Evolutionary conservation across 2,329 filamentous ascomycete genomes (phyloP).

Genomic region (Furcasterigmium sp.): DNA sequence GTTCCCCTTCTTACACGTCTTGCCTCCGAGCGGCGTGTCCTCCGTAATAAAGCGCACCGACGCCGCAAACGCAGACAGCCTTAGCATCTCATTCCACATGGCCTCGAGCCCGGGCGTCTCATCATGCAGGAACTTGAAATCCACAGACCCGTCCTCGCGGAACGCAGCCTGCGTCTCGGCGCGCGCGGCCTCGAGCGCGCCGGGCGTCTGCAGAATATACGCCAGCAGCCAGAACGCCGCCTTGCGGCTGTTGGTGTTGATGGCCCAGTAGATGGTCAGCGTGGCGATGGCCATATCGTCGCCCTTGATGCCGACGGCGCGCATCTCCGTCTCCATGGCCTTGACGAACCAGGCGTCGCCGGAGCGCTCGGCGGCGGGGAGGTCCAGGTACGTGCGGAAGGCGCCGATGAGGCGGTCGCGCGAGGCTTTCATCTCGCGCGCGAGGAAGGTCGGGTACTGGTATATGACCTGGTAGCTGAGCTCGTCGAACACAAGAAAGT

Average conservation of each 20-base stretch:
- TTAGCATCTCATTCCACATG: too few species aligned
- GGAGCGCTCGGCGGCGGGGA: constrained; percentile 6
- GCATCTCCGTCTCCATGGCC: constrained; percentile 14
- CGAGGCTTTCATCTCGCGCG: constrained; percentile 11
- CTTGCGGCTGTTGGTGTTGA: constrained; percentile 22
- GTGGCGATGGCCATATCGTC: constrained; percentile 11
- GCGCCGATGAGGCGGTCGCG: constrained; percentile 5
- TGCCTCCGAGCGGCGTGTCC: too few species aligned
- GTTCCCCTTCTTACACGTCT: too few species aligned
- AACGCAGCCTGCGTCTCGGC: constrained; percentile 17
- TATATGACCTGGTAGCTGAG: constrained; percentile 20
- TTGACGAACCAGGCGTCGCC: constrained; percentile 15
- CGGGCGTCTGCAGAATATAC: constrained; percentile 15
- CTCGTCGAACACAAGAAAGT: constrained; percentile 18
- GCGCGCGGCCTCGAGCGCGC: constrained; percentile 10
- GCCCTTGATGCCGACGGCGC: constrained; percentile 10
- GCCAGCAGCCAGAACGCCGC: constrained; percentile 19
- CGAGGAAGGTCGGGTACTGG: constrained; percentile 17
- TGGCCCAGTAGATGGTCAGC: constrained; percentile 9
- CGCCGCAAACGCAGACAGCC: too few species aligned
- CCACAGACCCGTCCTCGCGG: constrained; percentile 20
- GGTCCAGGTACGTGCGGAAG: constrained; percentile 12
- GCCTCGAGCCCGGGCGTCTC: constrained; percentile 12
- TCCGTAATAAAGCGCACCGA: too few species aligned
- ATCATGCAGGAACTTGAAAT: constrained; percentile 17